phyloP scores from a whole-genome alignment of 23 red algal species.

The Gracilaria caudata region DNA sequence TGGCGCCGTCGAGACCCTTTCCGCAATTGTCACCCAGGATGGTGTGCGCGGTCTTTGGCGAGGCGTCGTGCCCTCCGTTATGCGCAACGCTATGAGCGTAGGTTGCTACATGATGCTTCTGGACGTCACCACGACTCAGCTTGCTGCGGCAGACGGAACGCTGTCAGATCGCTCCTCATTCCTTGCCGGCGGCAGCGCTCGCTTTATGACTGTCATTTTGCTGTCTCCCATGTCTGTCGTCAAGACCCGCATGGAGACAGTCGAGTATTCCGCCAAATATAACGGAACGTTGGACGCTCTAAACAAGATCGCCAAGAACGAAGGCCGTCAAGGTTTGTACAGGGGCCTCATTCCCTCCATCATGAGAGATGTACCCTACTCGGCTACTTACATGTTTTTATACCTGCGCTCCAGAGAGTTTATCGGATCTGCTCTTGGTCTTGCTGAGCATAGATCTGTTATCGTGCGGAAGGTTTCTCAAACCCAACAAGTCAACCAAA shows the following conservation, averaged over 20 bases:
- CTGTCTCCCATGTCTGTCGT: conserved; percentile 89
- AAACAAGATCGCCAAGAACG: conserved; percentile 62
- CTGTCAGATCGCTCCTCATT: conserved; percentile 73
- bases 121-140: conserved; percentile 60
- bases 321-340: conserved; percentile 83
- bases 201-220: conserved; percentile 83
- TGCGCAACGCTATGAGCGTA: conserved; percentile 91
- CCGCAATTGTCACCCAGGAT: conserved; percentile 67
- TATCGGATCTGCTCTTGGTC: conserved; percentile 42
- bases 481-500: conserved; percentile 25
- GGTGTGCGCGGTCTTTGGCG: conserved; percentile 86
- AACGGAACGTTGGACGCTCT: conserved; percentile 72
- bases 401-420: conserved; percentile 82
- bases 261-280: conserved; percentile 75
- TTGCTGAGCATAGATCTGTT: conserved; percentile 40
- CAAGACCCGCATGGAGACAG: conserved; percentile 93
- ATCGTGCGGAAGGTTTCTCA: conserved; percentile 41
- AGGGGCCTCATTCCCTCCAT: conserved; percentile 89
- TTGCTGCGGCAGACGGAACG: conserved; percentile 58
- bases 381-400: conserved; percentile 93
- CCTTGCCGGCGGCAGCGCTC: conserved; percentile 81
- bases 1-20: conserved; percentile 52
- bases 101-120: conserved; percentile 90
- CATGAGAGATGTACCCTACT: conserved; percentile 87
- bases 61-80: conserved; percentile 86